Conservation (phyloP, 495 filamentous ascomycete genomes). For the Lepidopterella palustris region DNA sequence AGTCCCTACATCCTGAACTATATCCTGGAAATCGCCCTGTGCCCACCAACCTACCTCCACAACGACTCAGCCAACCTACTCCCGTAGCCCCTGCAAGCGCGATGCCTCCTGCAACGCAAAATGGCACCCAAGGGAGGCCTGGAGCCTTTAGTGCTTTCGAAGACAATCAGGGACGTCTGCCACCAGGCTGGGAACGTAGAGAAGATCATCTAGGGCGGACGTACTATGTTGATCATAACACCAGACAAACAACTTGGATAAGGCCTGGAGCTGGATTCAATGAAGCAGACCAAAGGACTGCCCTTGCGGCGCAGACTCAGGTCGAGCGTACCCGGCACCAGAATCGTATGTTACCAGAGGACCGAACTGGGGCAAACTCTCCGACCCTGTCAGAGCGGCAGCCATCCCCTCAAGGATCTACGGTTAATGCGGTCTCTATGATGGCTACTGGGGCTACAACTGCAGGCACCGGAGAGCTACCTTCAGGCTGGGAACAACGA, state of each 20-base stretch:
- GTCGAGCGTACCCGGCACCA: constrained; percentile 88
- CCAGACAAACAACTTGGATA: constrained; percentile 92
- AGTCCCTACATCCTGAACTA: constrained; percentile 30
- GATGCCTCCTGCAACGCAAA: constrained; percentile 40
- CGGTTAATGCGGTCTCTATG: constrained; percentile 64
- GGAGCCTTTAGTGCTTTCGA: constrained; percentile 80
- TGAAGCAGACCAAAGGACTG: constrained; percentile 66
- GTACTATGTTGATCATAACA: constrained; percentile 99
- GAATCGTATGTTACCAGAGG: constrained; percentile 91
- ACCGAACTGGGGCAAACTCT: constrained; percentile 89
- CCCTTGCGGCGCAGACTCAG: constrained; percentile 81
- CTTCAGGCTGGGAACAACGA: constrained; percentile 92
- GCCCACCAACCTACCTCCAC: constrained; percentile 38
- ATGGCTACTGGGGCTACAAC: constrained; percentile 93
- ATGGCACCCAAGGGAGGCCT: constrained; percentile 26
- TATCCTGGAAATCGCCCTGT: constrained; percentile 20
- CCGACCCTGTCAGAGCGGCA: constrained; percentile 67
- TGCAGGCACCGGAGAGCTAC: constrained; percentile 89
- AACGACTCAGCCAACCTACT: constrained; percentile 36
- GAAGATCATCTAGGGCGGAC: constrained; percentile 95
- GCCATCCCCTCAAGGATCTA: constrained; percentile 44
- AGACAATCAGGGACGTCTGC: constrained; percentile 85
- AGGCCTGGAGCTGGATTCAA: constrained; percentile 77
- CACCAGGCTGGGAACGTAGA: constrained; percentile 89
- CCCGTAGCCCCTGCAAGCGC: constrained; percentile 27